These are phyloP conservation scores for Lepidium africanum DNA, from an alignment of 345 rosid genomes.

Conservation along the genomic window DNA sequence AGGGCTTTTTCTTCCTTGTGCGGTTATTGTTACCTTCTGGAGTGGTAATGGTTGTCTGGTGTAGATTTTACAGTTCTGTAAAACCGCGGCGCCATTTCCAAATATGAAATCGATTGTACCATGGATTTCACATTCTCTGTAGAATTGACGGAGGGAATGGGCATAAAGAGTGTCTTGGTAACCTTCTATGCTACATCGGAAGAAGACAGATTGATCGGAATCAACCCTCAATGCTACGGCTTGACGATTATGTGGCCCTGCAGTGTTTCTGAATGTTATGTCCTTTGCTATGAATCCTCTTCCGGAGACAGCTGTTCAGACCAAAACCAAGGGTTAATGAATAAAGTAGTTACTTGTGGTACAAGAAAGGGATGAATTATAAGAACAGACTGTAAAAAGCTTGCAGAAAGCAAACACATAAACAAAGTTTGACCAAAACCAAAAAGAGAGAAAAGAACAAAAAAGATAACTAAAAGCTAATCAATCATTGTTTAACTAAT, in stretches of 20 bases:
- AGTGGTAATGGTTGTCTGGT: constrained; percentile 56
- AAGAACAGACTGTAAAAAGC: not conserved
- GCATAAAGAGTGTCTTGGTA: constrained; percentile 84
- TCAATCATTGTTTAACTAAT: not conserved
- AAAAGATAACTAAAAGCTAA: constrained; percentile 2
- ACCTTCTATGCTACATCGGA: constrained; percentile 70
- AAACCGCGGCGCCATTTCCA: constrained; percentile 74
- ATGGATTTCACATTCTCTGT: constrained; percentile 62
- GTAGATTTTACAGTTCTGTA: constrained; percentile 68
- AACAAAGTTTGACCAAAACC: constrained; percentile 15
- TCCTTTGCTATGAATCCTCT: constrained; percentile 85
- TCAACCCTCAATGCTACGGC: constrained; percentile 76
- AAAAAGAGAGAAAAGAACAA: constrained; percentile 12
- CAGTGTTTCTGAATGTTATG: constrained; percentile 75
- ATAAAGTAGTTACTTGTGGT: not conserved
- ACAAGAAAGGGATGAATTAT: constrained; percentile 2
- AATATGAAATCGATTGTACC: constrained; percentile 93
- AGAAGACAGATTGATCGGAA: constrained; percentile 73
- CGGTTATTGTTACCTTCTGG: constrained; percentile 74
- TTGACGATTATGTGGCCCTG: constrained; percentile 66
- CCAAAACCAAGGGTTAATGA: not conserved
- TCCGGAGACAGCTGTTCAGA: constrained; percentile 70
- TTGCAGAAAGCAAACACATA: constrained; percentile 1
- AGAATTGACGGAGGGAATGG: constrained; percentile 83
- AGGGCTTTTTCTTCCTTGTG: constrained; percentile 67